Percentiles rank a stretch among this genome's conserved stretches.
phyloP scores from a whole-genome alignment of 176 grass and related monocot species.

The Chrysopogon serrulatus region DNA sequence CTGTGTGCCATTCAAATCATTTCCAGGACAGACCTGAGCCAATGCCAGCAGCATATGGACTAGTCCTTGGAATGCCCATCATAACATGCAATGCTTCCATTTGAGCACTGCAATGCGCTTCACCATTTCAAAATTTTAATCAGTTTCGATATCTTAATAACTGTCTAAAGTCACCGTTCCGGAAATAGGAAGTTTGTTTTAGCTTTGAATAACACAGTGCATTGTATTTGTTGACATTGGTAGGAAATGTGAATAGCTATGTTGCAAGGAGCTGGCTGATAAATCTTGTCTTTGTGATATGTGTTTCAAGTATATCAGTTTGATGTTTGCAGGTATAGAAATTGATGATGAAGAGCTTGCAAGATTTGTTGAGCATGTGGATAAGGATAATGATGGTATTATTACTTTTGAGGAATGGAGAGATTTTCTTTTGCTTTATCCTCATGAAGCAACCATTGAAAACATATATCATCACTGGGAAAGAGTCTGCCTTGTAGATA shows the following conservation, averaged over 20 bases:
- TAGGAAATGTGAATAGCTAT: background rate
- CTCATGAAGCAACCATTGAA: slow-evolving; percentile 83
- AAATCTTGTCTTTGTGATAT: slow-evolving; percentile 8
- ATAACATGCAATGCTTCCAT: background rate
- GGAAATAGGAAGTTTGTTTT: background rate
- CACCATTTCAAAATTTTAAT: background rate
- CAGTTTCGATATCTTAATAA: background rate
- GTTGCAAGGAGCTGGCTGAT: background rate
- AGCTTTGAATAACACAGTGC: background rate
- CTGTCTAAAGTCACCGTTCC: background rate
- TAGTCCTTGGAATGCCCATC: background rate
- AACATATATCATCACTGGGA: slow-evolving; percentile 95
- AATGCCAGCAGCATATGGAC: background rate
- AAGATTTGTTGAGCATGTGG: slow-evolving; percentile 83
- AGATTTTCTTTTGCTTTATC: slow-evolving; percentile 91
- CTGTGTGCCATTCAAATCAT: background rate
- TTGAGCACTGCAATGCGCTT: background rate
- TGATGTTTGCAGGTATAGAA: slow-evolving; percentile 67
- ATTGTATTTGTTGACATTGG: background rate
- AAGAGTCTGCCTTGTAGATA: slow-evolving; percentile 82
- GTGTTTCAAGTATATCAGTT: slow-evolving; percentile 33
- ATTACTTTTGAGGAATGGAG: slow-evolving; percentile 97
- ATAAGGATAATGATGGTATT: slow-evolving; percentile 93
- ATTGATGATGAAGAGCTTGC: slow-evolving; percentile 84
- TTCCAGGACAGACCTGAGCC: background rate